Evolutionary conservation across 2,329 filamentous ascomycete species (phyloP), one percentile per base, ranked within the genome.

Genomic region (Aspergillus aculeatus): DNA sequence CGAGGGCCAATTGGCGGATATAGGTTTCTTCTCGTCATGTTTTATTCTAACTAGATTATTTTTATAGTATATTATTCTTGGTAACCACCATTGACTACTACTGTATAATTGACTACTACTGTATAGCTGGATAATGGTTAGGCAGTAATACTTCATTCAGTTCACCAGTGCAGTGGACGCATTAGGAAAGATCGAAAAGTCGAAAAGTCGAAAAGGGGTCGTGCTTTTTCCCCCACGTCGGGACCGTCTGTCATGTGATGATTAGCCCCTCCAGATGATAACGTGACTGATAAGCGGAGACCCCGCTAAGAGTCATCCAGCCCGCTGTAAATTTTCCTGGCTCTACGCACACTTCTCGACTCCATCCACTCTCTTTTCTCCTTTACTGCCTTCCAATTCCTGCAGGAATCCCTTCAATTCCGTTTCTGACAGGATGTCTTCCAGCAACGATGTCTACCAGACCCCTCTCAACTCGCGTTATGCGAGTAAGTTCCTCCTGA

Each of bases 381-480:
- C 49, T 60, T 53, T 53, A 56, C 58, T 47, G 64, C 61, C 56
- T 60, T 56, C 54, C 68, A 68, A 66, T 70, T 66, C 54, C 56
- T 58, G 59, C 57, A 54, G 35, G 52, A 51, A 52, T 26, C 58
- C n/a, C 47, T 57, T 63, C 64, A 67, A 67, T 68, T 65, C 26
- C 59, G 44, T 48, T 54, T 47, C 57, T 57, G 66, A 54, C 68
- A 72, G 52, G 55, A 77, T 77, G 75, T 71, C 75, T 62, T 62
- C 73, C 56, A 75, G 66, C 66, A 80, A 80, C 73, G 84, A 86
- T 71, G 78, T 78, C 57, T 86, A 89, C 73, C 83, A 89, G 78
- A 91, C 89, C 48, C 85, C 89, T 35, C 80, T 92, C 67, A 87
- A 84, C 66, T 83, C 82, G 67, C 85, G 91, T 68, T 95, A 95